Percentiles rank a stretch among this genome's conserved stretches.
Evolutionary conservation across 2,329 filamentous ascomycete species (phyloP).

Genomic region (Onygenales sp.): DNA sequence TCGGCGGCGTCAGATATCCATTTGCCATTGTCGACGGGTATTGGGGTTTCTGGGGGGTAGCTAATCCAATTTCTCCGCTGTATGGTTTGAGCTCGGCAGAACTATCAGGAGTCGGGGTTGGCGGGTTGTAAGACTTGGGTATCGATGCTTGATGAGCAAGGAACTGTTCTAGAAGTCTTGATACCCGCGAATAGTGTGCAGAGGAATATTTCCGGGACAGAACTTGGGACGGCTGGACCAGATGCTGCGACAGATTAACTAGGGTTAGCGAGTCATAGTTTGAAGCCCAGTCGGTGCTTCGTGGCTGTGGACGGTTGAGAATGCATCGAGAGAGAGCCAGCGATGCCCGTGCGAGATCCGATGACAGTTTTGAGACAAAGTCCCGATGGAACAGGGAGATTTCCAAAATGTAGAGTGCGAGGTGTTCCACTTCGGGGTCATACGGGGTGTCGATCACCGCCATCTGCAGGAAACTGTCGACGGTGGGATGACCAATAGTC

Average conservation of each 20-base stretch:
- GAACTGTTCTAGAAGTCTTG: slow-evolving; percentile 56
- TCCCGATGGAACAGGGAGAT: slow-evolving; percentile 94
- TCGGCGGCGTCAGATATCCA: slow-evolving; percentile 39
- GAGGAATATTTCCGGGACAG: slow-evolving; percentile 60
- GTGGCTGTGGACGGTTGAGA: slow-evolving; percentile 66
- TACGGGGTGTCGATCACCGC: slow-evolving; percentile 66
- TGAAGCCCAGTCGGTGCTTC: slow-evolving; percentile 64
- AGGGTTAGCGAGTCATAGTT: slow-evolving; percentile 44
- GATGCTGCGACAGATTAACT: slow-evolving; percentile 53
- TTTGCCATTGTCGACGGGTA: slow-evolving; percentile 25
- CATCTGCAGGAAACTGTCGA: slow-evolving; percentile 86
- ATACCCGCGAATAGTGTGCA: slow-evolving; percentile 55
- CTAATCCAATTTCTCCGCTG: slow-evolving; percentile 31
- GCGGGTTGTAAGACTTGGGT: slow-evolving; percentile 33
- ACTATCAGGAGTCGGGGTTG: slow-evolving; percentile 31
- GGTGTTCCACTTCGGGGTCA: slow-evolving; percentile 83
- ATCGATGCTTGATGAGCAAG: slow-evolving; percentile 53
- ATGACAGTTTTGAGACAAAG: slow-evolving; percentile 86
- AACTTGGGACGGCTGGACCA: slow-evolving; percentile 58
- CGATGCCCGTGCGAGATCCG: slow-evolving; percentile 79
- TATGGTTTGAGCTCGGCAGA: slow-evolving; percentile 28
- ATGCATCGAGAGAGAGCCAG: slow-evolving; percentile 81
- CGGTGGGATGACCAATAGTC: slow-evolving; percentile 90
- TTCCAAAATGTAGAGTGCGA: slow-evolving; percentile 90
- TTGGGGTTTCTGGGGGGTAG: slow-evolving; percentile 33